Base-by-base conservation (phyloP, 306 rosid species). In the Vigna trinervia region DNA sequence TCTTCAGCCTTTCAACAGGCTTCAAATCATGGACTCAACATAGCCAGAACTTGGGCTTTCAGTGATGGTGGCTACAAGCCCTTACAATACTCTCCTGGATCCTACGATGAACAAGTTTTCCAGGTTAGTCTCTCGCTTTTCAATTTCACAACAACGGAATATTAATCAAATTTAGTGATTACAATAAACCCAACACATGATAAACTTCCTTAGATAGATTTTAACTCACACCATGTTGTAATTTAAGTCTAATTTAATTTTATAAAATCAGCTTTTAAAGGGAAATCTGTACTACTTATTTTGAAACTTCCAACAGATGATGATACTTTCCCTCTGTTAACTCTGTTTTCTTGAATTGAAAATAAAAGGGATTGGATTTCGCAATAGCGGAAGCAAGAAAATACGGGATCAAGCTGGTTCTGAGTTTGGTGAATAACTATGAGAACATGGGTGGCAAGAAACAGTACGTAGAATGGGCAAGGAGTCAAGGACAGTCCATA, bases 391-490 rank as follows among this genome's bases (percentile, higher is more conserved):
- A 92, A 76, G 99, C 96, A 1, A 72, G 84, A 39, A 92, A 69
- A 76, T 52, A 87, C 84, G 98, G 97, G 84, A 86, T 95, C 2
- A 95, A 92, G 85, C 5, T 92, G 76, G 53, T 95, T 11, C 62
- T 95, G 86, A 91, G 99, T 89, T 84, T 95, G 83, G 98, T 89
- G 83, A 89, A 95, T 64, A 95, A 91, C 71, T 95, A 89, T 56
- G 96, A 83, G 17, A 66, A 80, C 71, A 77, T 84, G 0, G 99
- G 99, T 67, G 99, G 99, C 59, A 95, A 82, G 82, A 92, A 92
- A 68, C 99, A 92, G 76, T 95, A 95, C 1, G 97, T 92, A 58
- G 99, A 89, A 0, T 96, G 97, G 99, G 99, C 96, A 48, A 88
- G 88, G 76, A 87, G 41, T 80, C 88, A 89, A 70, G 98, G 97